Conservation (phyloP, 228 moss, liverwort and hornwort genomes). For the Sphagnum magellanicum region DNA sequence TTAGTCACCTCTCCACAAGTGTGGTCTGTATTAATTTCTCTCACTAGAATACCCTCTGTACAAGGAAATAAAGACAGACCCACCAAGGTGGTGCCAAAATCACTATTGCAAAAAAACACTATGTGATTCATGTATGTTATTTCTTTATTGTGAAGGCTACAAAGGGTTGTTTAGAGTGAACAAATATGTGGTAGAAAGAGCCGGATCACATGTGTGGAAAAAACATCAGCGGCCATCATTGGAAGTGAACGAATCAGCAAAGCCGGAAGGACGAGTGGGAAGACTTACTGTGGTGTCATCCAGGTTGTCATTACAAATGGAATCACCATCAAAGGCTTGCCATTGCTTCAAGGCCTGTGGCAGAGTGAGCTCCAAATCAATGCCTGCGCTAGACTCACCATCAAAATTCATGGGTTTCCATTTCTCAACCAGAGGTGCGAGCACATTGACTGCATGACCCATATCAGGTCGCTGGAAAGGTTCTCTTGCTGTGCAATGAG, state of each 20-base stretch:
- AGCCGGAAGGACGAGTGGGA: constrained; percentile 39
- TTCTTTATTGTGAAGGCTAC: too few relatives aligned
- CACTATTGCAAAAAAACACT: too few relatives aligned
- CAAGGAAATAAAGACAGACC: too few relatives aligned
- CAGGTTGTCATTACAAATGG: constrained; percentile 15
- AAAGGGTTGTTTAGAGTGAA: too few relatives aligned
- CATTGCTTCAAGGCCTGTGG: constrained; percentile 54
- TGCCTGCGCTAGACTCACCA: constrained; percentile 51
- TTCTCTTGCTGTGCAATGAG: constrained; percentile 81
- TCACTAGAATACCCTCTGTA: too few relatives aligned
- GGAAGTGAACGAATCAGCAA: constrained; percentile 37
- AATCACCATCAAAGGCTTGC: constrained; percentile 39
- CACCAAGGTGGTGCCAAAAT: too few relatives aligned
- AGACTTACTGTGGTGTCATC: constrained; percentile 41
- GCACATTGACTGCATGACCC: constrained; percentile 80
- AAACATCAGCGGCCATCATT: constrained; percentile 35
- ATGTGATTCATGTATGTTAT: too few relatives aligned
- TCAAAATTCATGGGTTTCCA: constrained; percentile 83
- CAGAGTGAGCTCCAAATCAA: constrained; percentile 48
- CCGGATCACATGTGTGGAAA: too few relatives aligned
- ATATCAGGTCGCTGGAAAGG: constrained; percentile 94
- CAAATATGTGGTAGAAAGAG: too few relatives aligned
- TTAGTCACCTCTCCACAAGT: too few relatives aligned
- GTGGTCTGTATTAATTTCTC: too few relatives aligned
- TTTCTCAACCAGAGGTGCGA: constrained; percentile 73